Conservation (phyloP, 805 yeast species). For the Teunomyces funiuensis region DNA sequence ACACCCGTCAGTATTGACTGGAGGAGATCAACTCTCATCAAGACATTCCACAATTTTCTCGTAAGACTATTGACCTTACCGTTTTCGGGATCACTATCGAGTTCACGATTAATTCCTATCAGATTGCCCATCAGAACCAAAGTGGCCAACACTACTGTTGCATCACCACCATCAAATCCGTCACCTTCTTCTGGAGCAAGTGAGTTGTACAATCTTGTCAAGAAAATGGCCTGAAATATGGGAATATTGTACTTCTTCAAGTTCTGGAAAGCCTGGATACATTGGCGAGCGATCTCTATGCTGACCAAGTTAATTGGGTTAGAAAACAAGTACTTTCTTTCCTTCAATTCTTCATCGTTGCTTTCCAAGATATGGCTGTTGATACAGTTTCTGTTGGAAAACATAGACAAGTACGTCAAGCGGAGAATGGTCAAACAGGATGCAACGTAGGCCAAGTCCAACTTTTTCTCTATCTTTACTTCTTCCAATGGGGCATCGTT, state of each 20-base stretch:
- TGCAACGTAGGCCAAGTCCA: slow-evolving; percentile 36
- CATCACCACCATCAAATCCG: slow-evolving; percentile 14
- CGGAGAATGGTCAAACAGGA: slow-evolving; percentile 32
- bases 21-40: slow-evolving; percentile 26
- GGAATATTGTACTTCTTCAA: slow-evolving; percentile 11
- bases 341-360: slow-evolving; percentile 14
- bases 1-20: slow-evolving; percentile 18
- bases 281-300: slow-evolving; percentile 20
- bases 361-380: slow-evolving; percentile 27
- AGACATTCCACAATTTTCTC: slow-evolving; percentile 59
- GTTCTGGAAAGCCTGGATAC: slow-evolving; percentile 19
- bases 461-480: slow-evolving; percentile 27
- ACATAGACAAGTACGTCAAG: slow-evolving; percentile 33
- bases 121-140: slow-evolving; percentile 21
- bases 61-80: slow-evolving; percentile 44
- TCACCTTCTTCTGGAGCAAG: slow-evolving; percentile 16
- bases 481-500: slow-evolving; percentile 20
- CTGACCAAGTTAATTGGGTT: slow-evolving; percentile 22
- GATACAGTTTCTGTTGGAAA: slow-evolving; percentile 29
- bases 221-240: slow-evolving; percentile 12
- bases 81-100: slow-evolving; percentile 30
- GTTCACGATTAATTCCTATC: slow-evolving; percentile 24
- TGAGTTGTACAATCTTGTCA: slow-evolving; percentile 10
- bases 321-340: slow-evolving; percentile 15
- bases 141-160: slow-evolving; percentile 9